Percentiles rank a stretch among this genome's conserved stretches.
These are phyloP conservation scores for Neoboletus brunneissimus DNA, from an alignment of 768 basidiomycete species.

Conservation along the genomic window DNA sequence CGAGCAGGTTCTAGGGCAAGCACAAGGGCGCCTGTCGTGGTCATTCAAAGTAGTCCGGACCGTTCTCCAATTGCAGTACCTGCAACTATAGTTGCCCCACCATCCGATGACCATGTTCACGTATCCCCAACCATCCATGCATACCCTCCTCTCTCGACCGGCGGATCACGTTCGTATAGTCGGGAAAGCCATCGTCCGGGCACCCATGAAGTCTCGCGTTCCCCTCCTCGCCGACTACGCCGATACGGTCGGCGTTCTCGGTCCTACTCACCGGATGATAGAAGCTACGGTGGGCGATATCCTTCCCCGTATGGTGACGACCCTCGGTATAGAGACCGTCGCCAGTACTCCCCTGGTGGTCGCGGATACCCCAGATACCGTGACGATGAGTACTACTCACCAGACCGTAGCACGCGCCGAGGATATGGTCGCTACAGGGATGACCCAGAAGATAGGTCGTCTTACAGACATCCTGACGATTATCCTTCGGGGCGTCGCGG, in stretches of 20 bases:
- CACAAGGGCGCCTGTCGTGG: conserved; percentile 12
- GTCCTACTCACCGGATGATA: conserved; percentile 21
- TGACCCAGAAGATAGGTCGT: conserved; percentile 9
- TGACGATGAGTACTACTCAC: conserved; percentile 11
- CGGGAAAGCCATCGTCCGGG: not conserved
- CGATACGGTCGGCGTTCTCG: conserved; percentile 20
- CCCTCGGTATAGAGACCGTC: conserved; percentile 8
- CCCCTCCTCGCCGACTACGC: not conserved
- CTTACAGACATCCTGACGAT: too few species aligned
- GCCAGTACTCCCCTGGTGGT: conserved; percentile 18
- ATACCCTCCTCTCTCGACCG: conserved; percentile 8
- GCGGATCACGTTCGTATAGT: conserved; percentile 14
- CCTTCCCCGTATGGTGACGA: conserved; percentile 16
- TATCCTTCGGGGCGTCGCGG: not conserved
- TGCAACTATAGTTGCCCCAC: conserved; percentile 18
- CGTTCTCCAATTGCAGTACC: conserved; percentile 22
- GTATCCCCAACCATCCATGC: conserved; percentile 28
- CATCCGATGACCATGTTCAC: conserved; percentile 10
- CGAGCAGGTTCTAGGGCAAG: conserved; percentile 20
- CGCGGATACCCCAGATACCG: conserved; percentile 11
- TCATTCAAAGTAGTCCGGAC: conserved; percentile 16
- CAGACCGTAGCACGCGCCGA: conserved; percentile 8
- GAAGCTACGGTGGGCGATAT: conserved; percentile 2
- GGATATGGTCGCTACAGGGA: conserved; percentile 1
- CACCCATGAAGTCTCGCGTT: conserved; percentile 8